Evolutionary conservation across 2,329 filamentous ascomycete species (phyloP).

Genomic region (Penicillium sp.): DNA sequence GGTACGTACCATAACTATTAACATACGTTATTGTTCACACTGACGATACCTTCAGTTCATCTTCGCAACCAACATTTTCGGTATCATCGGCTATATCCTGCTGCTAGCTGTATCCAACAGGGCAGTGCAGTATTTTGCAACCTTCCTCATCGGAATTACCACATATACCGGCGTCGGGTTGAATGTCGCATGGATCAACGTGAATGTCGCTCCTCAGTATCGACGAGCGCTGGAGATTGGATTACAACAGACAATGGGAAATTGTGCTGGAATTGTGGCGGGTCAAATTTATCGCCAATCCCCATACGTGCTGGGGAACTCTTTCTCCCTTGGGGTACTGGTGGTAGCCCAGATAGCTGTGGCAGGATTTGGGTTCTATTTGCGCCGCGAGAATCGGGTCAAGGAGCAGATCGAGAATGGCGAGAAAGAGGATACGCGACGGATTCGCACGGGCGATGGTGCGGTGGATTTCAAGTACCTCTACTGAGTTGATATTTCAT

Average conservation of each 20-base stretch:
- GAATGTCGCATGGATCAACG: constrained; percentile 56
- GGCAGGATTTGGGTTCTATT: constrained; percentile 50
- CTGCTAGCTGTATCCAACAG: constrained; percentile 57
- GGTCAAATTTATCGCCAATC: constrained; percentile 53
- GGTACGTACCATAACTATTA: constrained; percentile 22
- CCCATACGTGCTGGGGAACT: constrained; percentile 46
- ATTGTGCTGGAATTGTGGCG: constrained; percentile 56
- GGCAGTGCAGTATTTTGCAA: constrained; percentile 58
- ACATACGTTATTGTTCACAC: neutral
- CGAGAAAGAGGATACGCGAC: constrained; percentile 53
- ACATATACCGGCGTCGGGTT: constrained; percentile 57
- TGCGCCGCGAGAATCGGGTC: constrained; percentile 49
- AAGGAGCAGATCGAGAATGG: constrained; percentile 51
- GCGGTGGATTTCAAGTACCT: constrained; percentile 59
- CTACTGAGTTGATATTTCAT: constrained; percentile 27
- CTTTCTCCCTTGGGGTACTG: constrained; percentile 46
- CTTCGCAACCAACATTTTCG: constrained; percentile 49
- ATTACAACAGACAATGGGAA: constrained; percentile 56
- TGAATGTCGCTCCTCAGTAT: constrained; percentile 57
- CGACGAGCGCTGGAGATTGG: constrained; percentile 56
- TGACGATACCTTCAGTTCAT: constrained; percentile 38
- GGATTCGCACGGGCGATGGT: constrained; percentile 55
- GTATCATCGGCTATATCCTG: constrained; percentile 58
- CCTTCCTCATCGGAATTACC: constrained; percentile 56
- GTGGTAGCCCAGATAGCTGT: constrained; percentile 48